These are phyloP conservation scores for Backusella tarrabulga DNA, from an alignment of 192 early-diverging fungal species.

Conservation along the genomic window DNA sequence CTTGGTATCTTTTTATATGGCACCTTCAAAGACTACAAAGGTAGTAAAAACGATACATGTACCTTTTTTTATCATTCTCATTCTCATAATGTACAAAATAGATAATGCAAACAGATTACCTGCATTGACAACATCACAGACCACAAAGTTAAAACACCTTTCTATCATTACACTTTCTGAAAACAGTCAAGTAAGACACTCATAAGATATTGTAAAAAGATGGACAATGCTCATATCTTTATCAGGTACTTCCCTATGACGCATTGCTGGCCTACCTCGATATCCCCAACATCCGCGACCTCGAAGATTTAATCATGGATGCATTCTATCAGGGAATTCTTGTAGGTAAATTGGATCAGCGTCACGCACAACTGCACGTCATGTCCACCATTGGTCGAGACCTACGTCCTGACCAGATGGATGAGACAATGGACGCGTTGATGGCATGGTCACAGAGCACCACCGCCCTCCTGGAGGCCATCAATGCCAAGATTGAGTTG, in stretches of 20 bases:
- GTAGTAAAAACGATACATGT: slow-evolving; percentile 32
- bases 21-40: slow-evolving; percentile 74
- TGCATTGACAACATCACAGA: slow-evolving; percentile 42
- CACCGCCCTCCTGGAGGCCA: slow-evolving; percentile 46
- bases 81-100: neutral
- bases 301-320: slow-evolving; percentile 88
- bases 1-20: slow-evolving; percentile 80
- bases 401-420: slow-evolving; percentile 62
- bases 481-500: slow-evolving; percentile 50
- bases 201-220: neutral
- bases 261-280: slow-evolving; percentile 62
- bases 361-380: slow-evolving; percentile 66
- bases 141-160: slow-evolving; percentile 65
- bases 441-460: slow-evolving; percentile 61
- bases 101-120: slow-evolving; percentile 50
- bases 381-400: slow-evolving; percentile 86
- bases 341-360: slow-evolving; percentile 82
- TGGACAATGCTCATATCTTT: neutral
- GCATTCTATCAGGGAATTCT: slow-evolving; percentile 80
- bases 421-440: slow-evolving; percentile 54
- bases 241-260: slow-evolving; percentile 70
- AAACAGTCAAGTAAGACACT: slow-evolving; percentile 45
- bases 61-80: neutral
- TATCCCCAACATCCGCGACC: slow-evolving; percentile 72
- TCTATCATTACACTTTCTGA: slow-evolving; percentile 76